Evolutionary conservation across 441 rosid genomes (phyloP).

Genomic region (Geranium incanum): DNA sequence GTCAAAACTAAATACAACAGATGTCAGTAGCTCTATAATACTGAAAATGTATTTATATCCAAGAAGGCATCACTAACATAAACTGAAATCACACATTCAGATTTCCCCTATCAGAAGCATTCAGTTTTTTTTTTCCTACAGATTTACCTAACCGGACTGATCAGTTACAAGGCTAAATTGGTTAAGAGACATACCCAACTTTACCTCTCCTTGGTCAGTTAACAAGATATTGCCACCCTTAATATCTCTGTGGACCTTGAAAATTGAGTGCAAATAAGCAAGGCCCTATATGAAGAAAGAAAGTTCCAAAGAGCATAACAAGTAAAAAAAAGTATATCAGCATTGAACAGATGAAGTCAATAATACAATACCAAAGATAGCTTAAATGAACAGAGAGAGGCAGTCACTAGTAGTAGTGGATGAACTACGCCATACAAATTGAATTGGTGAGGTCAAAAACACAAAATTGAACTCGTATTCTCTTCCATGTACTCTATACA

Average conservation of each 20-base stretch:
- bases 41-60: too few relatives aligned
- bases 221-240: conserved; percentile 97
- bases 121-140: neutral
- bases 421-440: neutral
- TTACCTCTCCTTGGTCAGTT: conserved; percentile 98
- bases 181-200: conserved; percentile 68
- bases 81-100: neutral
- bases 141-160: neutral
- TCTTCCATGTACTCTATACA: conserved; percentile 9
- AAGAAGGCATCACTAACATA: too few relatives aligned
- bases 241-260: conserved; percentile 96
- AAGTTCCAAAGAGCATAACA: conserved; percentile 3
- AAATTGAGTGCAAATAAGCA: conserved; percentile 91
- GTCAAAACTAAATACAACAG: too few relatives aligned
- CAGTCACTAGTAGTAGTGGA: neutral
- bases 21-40: too few relatives aligned
- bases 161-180: neutral
- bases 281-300: conserved; percentile 62
- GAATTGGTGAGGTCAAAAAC: neutral
- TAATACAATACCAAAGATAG: neutral
- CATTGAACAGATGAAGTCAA: neutral
- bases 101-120: conserved; percentile 9
- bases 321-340: neutral
- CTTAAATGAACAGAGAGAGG: conserved; percentile 1
- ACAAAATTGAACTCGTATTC: neutral